A percentile compares a stretch with the other conserved stretches of the same genome.
Conservation (phyloP, 306 rosid genomes). For the Vigna mungo region DNA sequence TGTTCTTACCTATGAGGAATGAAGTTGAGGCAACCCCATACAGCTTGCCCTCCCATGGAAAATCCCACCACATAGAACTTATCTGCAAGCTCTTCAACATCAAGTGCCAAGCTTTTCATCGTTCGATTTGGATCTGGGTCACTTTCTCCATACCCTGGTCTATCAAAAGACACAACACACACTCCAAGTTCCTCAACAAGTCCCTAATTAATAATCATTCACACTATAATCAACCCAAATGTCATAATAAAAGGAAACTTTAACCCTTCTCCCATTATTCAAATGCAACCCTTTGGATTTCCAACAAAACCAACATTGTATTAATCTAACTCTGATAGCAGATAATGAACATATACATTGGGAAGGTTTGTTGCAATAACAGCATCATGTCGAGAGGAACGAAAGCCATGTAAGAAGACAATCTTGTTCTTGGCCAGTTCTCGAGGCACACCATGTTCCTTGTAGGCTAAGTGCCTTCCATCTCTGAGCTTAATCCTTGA, state of each 20-base stretch:
- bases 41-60: constrained; percentile 56
- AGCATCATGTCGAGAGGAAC: constrained; percentile 33
- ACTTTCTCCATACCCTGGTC: constrained; percentile 63
- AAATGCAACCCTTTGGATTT: too few relatives aligned
- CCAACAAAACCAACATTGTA: not conserved
- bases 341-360: not conserved
- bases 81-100: constrained; percentile 61
- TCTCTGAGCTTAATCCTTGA: constrained; percentile 67
- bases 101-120: constrained; percentile 50
- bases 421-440: constrained; percentile 56
- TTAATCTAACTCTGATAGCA: too few relatives aligned
- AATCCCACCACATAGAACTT: constrained; percentile 57
- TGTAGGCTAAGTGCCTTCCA: constrained; percentile 74
- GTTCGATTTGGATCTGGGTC: constrained; percentile 51
- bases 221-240: not conserved
- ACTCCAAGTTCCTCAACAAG: constrained; percentile 48
- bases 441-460: constrained; percentile 61
- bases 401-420: constrained; percentile 56
- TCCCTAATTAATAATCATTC: constrained; percentile 45
- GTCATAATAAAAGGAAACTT: too few relatives aligned
- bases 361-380: constrained; percentile 27
- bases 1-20: constrained; percentile 54
- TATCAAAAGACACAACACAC: constrained; percentile 56
- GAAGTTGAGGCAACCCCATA: constrained; percentile 59
- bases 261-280: too few relatives aligned